Evolutionary conservation across 2,329 filamentous ascomycete genomes (phyloP).

Genomic region (Cyanodermella asteris): DNA sequence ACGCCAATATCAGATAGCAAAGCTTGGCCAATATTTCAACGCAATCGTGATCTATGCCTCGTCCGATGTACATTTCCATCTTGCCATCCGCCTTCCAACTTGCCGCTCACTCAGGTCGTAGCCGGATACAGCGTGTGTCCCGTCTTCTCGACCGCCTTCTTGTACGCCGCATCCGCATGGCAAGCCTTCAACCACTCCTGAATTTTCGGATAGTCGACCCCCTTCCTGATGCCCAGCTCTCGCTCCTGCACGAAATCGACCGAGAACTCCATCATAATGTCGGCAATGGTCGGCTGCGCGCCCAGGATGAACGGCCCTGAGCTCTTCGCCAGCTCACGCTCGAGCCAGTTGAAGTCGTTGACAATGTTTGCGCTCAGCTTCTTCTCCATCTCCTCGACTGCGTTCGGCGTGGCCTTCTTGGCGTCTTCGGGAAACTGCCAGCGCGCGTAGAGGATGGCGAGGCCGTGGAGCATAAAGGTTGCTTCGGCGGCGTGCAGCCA

Average conservation of each 20-base stretch:
- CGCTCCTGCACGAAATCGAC: slow-evolving; percentile 17
- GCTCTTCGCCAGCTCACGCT: slow-evolving; percentile 19
- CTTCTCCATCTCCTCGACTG: slow-evolving; percentile 8
- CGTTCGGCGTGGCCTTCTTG: slow-evolving; percentile 4
- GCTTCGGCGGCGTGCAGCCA: slow-evolving; percentile 27
- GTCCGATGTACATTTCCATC: no score
- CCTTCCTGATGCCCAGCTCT: slow-evolving; percentile 5
- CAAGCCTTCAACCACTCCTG: slow-evolving; percentile 7
- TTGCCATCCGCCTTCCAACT: no score
- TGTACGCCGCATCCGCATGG: slow-evolving; percentile 6
- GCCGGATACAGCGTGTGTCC: slow-evolving; percentile 7
- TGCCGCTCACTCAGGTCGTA: no score
- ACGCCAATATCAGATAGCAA: no score
- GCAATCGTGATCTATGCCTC: no score
- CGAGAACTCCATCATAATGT: slow-evolving; percentile 24
- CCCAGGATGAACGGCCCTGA: slow-evolving; percentile 20
- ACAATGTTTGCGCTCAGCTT: slow-evolving; percentile 20
- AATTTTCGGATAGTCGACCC: slow-evolving; percentile 6
- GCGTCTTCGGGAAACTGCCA: slow-evolving; percentile 18
- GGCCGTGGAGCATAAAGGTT: slow-evolving; percentile 22
- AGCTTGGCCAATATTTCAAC: no score
- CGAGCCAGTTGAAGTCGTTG: slow-evolving; percentile 24
- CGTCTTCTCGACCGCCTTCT: slow-evolving; percentile 8
- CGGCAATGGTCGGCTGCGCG: slow-evolving; percentile 20
- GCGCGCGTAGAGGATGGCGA: slow-evolving; percentile 23